These are phyloP conservation scores for Marasmius oreades DNA, from an alignment of 1,284 basidiomycete genomes.

Conservation along the genomic window DNA sequence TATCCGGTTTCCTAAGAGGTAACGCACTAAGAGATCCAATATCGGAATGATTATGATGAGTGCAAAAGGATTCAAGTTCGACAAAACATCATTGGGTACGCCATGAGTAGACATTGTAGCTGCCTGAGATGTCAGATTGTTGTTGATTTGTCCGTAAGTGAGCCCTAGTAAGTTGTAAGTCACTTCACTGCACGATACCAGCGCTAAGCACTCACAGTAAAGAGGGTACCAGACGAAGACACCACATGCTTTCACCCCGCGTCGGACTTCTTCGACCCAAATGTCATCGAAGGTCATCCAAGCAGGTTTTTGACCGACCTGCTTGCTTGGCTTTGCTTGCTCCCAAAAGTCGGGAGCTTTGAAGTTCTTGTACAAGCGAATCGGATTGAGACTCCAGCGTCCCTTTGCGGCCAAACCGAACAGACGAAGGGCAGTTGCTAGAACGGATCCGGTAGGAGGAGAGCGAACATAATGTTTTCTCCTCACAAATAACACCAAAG, in stretches of 20 bases:
- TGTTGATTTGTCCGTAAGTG: constrained; percentile 72
- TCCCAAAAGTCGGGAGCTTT: constrained; percentile 77
- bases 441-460: constrained; percentile 77
- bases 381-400: constrained; percentile 58
- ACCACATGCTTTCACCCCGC: constrained; percentile 81
- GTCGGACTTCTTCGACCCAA: constrained; percentile 82
- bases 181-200: no score
- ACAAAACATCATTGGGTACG: constrained; percentile 78
- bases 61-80: constrained; percentile 77
- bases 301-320: constrained; percentile 37
- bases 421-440: constrained; percentile 47
- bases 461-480: constrained; percentile 48
- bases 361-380: constrained; percentile 42
- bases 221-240: constrained; percentile 80
- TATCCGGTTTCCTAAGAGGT: not conserved
- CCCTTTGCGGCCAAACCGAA: constrained; percentile 49
- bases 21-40: constrained; percentile 52
- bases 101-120: constrained; percentile 72
- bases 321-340: constrained; percentile 62
- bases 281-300: constrained; percentile 78
- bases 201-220: constrained; percentile 45
- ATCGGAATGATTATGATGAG: constrained; percentile 75
- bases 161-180: constrained; percentile 46
- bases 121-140: constrained; percentile 78
- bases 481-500: constrained; percentile 66